Base-by-base conservation (phyloP, 345 rosid species). In the Populus deltoides region DNA sequence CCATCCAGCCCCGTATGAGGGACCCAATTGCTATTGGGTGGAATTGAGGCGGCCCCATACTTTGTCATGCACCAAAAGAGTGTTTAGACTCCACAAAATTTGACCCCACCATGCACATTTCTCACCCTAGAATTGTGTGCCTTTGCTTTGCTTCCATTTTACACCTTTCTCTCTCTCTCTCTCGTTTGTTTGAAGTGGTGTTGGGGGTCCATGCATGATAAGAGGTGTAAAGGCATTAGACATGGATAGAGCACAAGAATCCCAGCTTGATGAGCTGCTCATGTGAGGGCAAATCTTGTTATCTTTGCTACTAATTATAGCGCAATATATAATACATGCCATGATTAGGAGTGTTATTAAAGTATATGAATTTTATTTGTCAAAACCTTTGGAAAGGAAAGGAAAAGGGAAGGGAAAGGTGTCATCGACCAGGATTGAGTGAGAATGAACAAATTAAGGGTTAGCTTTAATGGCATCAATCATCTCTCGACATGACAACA, bases 61-160 rank as follows among this genome's bases (percentile, higher is more conserved):
- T 61, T 82, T 85, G 82, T 80, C 90, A 82, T 85, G 88, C 90
- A 78, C 87, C 66, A 85, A 87, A 89, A 85, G 89, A 59, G 53
- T 22, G 13, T 53, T 18, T 51, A 16, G 22, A 22, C 68, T 66
- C 68, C 47, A 70, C 6, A 70, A 35, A 35, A 67, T 67, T 20
- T 8, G 83, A 77, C 84, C 85, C 90, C 82, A 84, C 86, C 61
- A 70, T 76, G 65, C 84, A 82, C 79, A 76, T 85, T 76, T 75
- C 81, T 81, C 82, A 66, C 86, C 76, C 82, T 85, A 76, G 86
- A 83, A 69, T 82, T 78, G 78, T 70, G 83, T 83, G 81, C 78
- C 76, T 78, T 82, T 67, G 75, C 87, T 88, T 90, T 88, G 89
- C 90, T 90, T 88, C 90, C 86, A 81, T 84, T 87, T 86, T 77